Evolutionary conservation across 352 stramenopile genomes (phyloP).

Genomic region (Saprolegnia diclina): DNA sequence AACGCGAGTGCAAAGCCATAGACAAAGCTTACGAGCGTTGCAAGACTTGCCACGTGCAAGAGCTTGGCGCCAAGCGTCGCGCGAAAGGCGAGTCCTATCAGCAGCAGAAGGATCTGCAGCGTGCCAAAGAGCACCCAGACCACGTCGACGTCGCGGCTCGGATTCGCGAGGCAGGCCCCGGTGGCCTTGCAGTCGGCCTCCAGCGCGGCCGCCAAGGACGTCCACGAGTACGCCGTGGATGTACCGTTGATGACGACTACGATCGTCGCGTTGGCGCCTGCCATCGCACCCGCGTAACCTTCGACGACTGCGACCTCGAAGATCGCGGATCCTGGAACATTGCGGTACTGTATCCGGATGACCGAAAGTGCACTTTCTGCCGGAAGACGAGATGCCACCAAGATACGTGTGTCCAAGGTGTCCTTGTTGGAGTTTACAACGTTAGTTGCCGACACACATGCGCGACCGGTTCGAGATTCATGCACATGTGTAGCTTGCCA

Average conservation of each 20-base stretch:
- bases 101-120: constrained; percentile 17
- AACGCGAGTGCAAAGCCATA: constrained; percentile 22
- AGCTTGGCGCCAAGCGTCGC: background rate
- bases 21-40: constrained; percentile 6
- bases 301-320: background rate
- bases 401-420: too few species aligned
- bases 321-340: background rate
- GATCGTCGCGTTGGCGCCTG: constrained; percentile 2
- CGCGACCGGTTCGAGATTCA: too few species aligned
- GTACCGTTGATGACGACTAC: constrained; percentile 5
- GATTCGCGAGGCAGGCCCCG: background rate
- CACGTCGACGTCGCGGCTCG: constrained; percentile 1
- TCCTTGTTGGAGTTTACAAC: too few species aligned
- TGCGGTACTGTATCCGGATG: too few species aligned
- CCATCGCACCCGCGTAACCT: background rate
- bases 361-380: too few species aligned
- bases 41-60: background rate
- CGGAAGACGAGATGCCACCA: too few species aligned
- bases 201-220: constrained; percentile 5
- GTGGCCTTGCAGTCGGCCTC: background rate
- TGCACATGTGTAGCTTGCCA: too few species aligned
- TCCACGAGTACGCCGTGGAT: constrained; percentile 15
- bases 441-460: too few species aligned
- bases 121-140: constrained; percentile 19
- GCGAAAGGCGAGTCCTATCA: constrained; percentile 1